These are phyloP conservation scores for Haematococcus lacustris DNA, from an alignment of 139 green algal genomes.

Conservation along the genomic window DNA sequence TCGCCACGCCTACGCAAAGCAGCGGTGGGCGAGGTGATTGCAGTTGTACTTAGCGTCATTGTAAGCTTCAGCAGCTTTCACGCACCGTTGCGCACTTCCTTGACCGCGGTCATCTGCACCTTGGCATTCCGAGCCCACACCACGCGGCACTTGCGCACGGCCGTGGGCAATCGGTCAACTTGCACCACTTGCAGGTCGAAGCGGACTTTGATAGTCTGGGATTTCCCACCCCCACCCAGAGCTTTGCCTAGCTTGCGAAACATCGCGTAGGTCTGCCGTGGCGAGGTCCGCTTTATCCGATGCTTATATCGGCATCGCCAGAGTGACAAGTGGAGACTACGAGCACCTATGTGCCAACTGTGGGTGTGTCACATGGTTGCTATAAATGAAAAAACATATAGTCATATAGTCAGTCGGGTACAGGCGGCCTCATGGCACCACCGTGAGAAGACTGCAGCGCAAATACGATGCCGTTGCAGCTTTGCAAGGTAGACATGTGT, in stretches of 20 bases:
- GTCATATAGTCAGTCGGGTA: too few species aligned
- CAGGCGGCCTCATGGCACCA: too few species aligned
- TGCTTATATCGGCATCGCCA: neutral
- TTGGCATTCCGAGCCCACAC: constrained; percentile 54
- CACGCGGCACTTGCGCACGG: constrained; percentile 36
- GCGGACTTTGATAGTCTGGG: constrained; percentile 26
- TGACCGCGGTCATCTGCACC: constrained; percentile 51
- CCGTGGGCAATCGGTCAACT: constrained; percentile 41
- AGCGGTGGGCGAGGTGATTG: too few species aligned
- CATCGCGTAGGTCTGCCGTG: constrained; percentile 19
- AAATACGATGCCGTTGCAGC: too few species aligned
- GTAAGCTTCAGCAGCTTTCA: too few species aligned
- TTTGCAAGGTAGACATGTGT: too few species aligned
- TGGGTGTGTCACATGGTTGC: too few species aligned
- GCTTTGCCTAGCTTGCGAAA: constrained; percentile 32
- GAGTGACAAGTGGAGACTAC: too few species aligned
- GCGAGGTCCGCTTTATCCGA: neutral
- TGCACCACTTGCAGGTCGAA: constrained; percentile 41
- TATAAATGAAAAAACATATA: too few species aligned
- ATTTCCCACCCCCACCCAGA: constrained; percentile 15
- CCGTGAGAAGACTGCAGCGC: too few species aligned
- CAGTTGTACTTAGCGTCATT: too few species aligned
- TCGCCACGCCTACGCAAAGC: constrained; percentile 37
- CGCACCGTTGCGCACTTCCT: constrained; percentile 14
- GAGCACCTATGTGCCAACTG: too few species aligned